Base-by-base conservation (phyloP, 208 protist species). In the Crithidia acanthocephali region DNA sequence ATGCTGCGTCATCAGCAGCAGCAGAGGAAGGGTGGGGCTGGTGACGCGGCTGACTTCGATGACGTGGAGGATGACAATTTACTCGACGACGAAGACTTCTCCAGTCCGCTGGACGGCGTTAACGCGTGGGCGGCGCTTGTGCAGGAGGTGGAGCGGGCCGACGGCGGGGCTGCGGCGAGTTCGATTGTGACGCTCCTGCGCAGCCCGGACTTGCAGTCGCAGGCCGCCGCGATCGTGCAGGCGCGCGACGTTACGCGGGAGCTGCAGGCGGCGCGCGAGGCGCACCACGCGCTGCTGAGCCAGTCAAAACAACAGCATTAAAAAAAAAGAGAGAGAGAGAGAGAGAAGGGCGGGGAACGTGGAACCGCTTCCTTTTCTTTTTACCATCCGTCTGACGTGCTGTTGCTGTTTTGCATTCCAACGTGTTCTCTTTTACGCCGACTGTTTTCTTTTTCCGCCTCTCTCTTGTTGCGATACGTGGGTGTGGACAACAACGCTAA, bases 31-130 rank as follows among this genome's bases (percentile, higher is more conserved):
- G 20, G 30, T 0, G 63, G 23, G 30, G 61, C 4, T 25, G 65
- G 70, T 45, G 76, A 64, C 48, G 72, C 61, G 28, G 58, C 52
- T 33, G 72, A 74, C 44, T 51, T 83, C 23, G 70, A 80, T 27
- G 79, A 91, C 52, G 74, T 84, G 15, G 80, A 83, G 23, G 81
- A 90, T 28, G 86, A 91, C 18, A 87, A 95, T 72, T 55, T 93
- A 27, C 74, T 93, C 9, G 86, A 91, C 33, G 86, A 93, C 23
- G 80, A 81, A 13, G 85, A 91, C 69, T 92, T 95, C 79, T 75
- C 84, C 32, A 88, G 79, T 37, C 84, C 90, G 9, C 52, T 95
- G 35, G 90, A 95, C 65, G 59, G 22, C 13, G 67, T 86, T 20
- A 93, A 93, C 59, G 77, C 76, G 51, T 95, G 90, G 90, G 68